Percentiles rank a stretch among this genome's conserved stretches.
Conservation (phyloP, 345 rosid species). For the Stellera chamaejasme region DNA sequence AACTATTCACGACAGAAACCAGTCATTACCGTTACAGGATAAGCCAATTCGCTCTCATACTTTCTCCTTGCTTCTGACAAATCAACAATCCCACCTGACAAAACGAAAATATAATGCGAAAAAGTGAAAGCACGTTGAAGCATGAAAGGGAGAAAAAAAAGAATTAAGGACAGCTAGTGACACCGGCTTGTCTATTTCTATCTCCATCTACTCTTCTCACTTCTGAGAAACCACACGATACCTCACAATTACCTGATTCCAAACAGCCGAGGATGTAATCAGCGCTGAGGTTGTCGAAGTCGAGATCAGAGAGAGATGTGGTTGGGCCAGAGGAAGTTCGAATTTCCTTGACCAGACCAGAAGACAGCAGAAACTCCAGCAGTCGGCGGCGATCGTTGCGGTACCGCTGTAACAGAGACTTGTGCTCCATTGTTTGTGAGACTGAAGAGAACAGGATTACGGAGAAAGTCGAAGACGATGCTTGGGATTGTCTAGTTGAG, state of each 20-base stretch:
- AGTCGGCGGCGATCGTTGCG: constrained; percentile 91
- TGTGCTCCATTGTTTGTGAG: constrained; percentile 16
- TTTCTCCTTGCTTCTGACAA: constrained; percentile 46
- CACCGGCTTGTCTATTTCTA: not conserved
- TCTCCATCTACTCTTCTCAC: not conserved
- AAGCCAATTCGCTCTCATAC: constrained; percentile 44
- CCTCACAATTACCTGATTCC: constrained; percentile 44
- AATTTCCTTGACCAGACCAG: constrained; percentile 47
- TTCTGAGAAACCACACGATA: constrained; percentile 12
- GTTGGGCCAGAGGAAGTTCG: constrained; percentile 44
- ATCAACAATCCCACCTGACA: constrained; percentile 73
- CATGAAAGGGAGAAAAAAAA: not conserved
- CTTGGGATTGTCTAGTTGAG: no score
- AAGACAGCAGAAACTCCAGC: constrained; percentile 56
- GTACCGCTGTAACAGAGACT: constrained; percentile 48
- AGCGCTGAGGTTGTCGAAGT: constrained; percentile 66
- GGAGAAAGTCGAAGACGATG: no score
- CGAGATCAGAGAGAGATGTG: constrained; percentile 36
- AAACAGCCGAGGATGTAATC: constrained; percentile 62
- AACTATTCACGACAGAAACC: not conserved
- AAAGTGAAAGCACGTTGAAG: not conserved
- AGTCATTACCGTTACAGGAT: constrained; percentile 51
- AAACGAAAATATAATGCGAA: constrained; percentile 8
- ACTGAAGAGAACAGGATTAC: no score
- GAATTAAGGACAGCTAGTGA: constrained; percentile 5